These are phyloP conservation scores for Closterium sp. DNA, from an alignment of 139 green algal species.

Conservation along the genomic window DNA sequence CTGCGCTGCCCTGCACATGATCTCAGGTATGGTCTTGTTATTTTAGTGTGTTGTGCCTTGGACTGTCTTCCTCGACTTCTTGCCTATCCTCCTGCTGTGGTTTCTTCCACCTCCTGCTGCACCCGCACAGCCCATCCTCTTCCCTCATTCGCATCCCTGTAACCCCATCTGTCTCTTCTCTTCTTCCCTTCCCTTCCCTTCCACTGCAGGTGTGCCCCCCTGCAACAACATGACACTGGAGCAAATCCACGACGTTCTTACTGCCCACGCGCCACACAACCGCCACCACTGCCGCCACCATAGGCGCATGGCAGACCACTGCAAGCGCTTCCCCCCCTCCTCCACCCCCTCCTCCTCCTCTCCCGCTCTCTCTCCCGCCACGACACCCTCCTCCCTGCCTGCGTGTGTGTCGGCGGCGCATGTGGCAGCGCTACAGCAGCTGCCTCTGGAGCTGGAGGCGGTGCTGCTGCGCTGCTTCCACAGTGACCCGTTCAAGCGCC, in stretches of 20 bases:
- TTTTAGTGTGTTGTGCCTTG: background rate
- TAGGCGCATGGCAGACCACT: background rate
- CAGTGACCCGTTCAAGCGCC: background rate
- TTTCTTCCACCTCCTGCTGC: too few species aligned
- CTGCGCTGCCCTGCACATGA: constrained; percentile 7
- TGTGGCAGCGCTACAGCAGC: background rate
- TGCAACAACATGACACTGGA: background rate
- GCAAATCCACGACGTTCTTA: background rate
- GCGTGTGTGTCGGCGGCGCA: background rate
- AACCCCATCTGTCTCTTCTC: too few species aligned
- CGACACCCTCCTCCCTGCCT: background rate
- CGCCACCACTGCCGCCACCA: background rate
- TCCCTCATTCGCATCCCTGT: too few species aligned
- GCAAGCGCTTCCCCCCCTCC: background rate
- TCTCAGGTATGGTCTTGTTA: background rate
- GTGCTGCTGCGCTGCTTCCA: constrained; percentile 17
- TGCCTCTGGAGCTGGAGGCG: background rate
- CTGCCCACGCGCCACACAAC: background rate
- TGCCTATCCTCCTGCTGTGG: too few species aligned
- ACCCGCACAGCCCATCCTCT: too few species aligned
- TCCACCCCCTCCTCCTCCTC: background rate
- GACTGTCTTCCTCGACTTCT: background rate
- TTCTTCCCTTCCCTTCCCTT: too few species aligned
- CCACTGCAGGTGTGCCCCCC: background rate
- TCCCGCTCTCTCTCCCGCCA: too few species aligned